These are phyloP conservation scores for Zygoascus tannicola DNA, from an alignment of 805 yeast species.

Conservation along the genomic window DNA sequence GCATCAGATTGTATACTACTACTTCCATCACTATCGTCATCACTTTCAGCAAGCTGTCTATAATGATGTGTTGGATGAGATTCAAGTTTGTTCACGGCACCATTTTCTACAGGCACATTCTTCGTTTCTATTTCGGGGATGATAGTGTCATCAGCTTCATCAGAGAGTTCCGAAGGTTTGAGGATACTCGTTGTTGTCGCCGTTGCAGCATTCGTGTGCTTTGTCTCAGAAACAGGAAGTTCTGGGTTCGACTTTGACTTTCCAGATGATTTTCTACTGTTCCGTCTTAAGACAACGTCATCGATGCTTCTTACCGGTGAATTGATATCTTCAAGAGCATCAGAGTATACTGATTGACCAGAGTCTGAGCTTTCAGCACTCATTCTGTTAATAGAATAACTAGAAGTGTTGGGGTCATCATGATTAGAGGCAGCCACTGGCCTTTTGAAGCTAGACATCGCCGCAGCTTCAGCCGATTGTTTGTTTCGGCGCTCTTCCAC, in stretches of 20 bases:
- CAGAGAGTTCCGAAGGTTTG: neutral
- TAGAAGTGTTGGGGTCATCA: constrained; percentile 2
- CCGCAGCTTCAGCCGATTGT: constrained; percentile 12
- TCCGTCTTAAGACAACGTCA: neutral
- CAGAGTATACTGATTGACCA: constrained; percentile 17
- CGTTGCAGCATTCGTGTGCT: neutral
- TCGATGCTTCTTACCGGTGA: constrained; percentile 2
- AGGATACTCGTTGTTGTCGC: neutral
- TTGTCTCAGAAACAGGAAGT: neutral
- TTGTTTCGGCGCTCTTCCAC: constrained; percentile 2
- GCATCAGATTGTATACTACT: no score
- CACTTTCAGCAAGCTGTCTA: constrained; percentile 2
- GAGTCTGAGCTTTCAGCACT: neutral
- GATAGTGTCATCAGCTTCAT: neutral
- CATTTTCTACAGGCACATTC: neutral
- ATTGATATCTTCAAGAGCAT: constrained; percentile 15
- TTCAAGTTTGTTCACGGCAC: neutral
- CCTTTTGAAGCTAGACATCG: constrained; percentile 7
- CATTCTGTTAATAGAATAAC: neutral
- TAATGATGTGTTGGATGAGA: constrained; percentile 1
- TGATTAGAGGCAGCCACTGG: neutral
- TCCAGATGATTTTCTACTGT: neutral
- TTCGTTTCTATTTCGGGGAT: neutral
- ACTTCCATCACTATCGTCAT: neutral
- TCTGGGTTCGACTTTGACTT: neutral